Evolutionary conservation across 306 rosid genomes (phyloP), one percentile per base, ranked within the genome.

Genomic region (Cicer cuneatum): DNA sequence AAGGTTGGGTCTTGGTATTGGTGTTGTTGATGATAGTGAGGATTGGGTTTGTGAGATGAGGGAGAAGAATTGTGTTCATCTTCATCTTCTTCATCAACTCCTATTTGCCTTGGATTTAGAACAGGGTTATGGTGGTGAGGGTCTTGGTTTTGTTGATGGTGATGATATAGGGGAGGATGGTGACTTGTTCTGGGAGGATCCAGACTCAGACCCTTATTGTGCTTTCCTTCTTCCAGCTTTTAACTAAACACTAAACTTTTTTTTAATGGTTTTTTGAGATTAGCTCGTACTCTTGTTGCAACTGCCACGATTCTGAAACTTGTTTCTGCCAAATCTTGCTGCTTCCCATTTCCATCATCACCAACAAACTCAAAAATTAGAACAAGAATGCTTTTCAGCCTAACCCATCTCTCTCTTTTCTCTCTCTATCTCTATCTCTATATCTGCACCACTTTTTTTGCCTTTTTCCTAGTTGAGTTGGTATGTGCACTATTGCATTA

Each of bases 221-320:
- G 71, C 11, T 83, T 83, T 85, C 78, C 79, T 77, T 78, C 90
- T 87, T 89, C 96, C 96, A 87, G 97, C 86, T 90, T 89, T 85
- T 78, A 73, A 67, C 29, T 84, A 59, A 80, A 56, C 42, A 29
- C 62, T 59, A 35, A 2, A 45, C 64, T 29, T 29, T 29, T 29
- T 29, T 29, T 29, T 24, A 57, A 57, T 57, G 39, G 3, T 59
- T 84, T 73, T 41, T 77, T 71, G 35, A 29, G 35, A 10, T 37
- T 33, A 10, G 6, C 18, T 65, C 63, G 8, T 42, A 21, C 63
- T 83, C 70, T 83, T 42, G 15, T 57, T 83, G 74, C 82, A 72
- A 78, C 83, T 82, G 84, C 86, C 82, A 78, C 76, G 61, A 6
- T 73, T 80, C 76, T 79, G 90, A 83, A 71, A 35, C 4, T 71